Evolutionary conservation across 2,329 filamentous ascomycete species (phyloP).

Genomic region (Aspergillus vadensis): DNA sequence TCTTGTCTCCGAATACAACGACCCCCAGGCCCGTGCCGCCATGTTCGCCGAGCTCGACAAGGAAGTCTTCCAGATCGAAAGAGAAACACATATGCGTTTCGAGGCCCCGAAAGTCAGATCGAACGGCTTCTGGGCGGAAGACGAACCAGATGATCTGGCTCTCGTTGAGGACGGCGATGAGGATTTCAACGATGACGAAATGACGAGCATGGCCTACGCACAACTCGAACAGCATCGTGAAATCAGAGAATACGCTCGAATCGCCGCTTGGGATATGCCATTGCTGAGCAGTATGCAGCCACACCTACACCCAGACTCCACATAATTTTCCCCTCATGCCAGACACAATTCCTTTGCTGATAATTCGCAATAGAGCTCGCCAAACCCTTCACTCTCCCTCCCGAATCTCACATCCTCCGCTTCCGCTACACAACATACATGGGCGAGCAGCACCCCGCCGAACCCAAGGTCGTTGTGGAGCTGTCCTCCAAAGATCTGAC

Average conservation of each 20-base stretch:
- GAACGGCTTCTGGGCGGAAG: slow-evolving; percentile 48
- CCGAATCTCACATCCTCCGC: slow-evolving; percentile 68
- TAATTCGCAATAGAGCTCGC: slow-evolving; percentile 67
- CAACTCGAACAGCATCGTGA: slow-evolving; percentile 89
- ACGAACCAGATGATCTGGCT: slow-evolving; percentile 48
- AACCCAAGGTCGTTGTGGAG: slow-evolving; percentile 91
- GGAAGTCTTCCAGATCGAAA: slow-evolving; percentile 35
- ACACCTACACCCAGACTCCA: slow-evolving; percentile 10
- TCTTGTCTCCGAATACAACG: slow-evolving; percentile 43
- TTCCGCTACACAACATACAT: slow-evolving; percentile 98
- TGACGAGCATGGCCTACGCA: slow-evolving; percentile 77
- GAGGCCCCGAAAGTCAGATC: slow-evolving; percentile 27
- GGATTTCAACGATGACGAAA: slow-evolving; percentile 71
- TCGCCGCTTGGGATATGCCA: slow-evolving; percentile 95
- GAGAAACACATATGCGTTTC: slow-evolving; percentile 32
- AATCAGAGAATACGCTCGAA: slow-evolving; percentile 80
- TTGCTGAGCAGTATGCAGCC: slow-evolving; percentile 73
- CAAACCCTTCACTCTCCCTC: slow-evolving; percentile 75
- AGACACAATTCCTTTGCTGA: not conserved
- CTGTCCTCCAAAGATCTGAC: slow-evolving; percentile 74
- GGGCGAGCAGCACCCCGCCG: slow-evolving; percentile 87
- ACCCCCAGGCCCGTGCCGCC: slow-evolving; percentile 31
- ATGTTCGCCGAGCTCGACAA: slow-evolving; percentile 37
- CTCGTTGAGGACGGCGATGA: slow-evolving; percentile 57
- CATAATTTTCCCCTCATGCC: slow-evolving; percentile 2